phyloP scores from a whole-genome alignment of 768 basidiomycete species.

The Mycena epipterygia region DNA sequence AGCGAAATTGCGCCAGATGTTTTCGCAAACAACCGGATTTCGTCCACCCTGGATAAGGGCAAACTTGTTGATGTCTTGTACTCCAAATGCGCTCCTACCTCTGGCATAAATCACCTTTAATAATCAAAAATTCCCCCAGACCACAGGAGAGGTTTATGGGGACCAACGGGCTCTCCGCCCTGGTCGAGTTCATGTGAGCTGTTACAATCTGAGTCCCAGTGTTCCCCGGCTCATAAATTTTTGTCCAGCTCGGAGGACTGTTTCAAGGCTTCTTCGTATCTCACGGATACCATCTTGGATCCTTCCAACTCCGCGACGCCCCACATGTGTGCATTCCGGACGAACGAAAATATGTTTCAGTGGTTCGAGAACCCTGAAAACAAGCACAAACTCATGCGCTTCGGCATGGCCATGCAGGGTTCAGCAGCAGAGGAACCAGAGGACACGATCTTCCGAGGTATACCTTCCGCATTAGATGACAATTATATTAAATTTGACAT shows the following conservation, averaged over 20 bases:
- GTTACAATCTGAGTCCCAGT: too few species aligned
- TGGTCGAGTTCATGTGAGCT: too few species aligned
- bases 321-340: constrained; percentile 18
- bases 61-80: constrained; percentile 16
- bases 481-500: too few species aligned
- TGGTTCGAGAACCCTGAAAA: constrained; percentile 29
- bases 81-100: constrained; percentile 37
- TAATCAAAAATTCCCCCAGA: constrained; percentile 29
- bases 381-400: constrained; percentile 3
- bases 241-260: background rate
- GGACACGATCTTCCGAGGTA: constrained; percentile 14
- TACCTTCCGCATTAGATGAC: too few species aligned
- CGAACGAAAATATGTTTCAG: constrained; percentile 7
- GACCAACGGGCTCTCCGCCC: too few species aligned
- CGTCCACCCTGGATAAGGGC: constrained; percentile 45
- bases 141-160: constrained; percentile 3
- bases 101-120: background rate
- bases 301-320: background rate
- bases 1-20: constrained; percentile 45
- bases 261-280: constrained; percentile 32
- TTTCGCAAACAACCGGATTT: constrained; percentile 48
- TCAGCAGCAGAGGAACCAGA: background rate
- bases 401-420: constrained; percentile 20
- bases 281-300: constrained; percentile 6
- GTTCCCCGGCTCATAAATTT: too few species aligned